Percentiles rank a stretch among this genome's conserved stretches.
These are phyloP conservation scores for Lentinula detonsa DNA, from an alignment of 768 basidiomycete species.

Conservation along the genomic window DNA sequence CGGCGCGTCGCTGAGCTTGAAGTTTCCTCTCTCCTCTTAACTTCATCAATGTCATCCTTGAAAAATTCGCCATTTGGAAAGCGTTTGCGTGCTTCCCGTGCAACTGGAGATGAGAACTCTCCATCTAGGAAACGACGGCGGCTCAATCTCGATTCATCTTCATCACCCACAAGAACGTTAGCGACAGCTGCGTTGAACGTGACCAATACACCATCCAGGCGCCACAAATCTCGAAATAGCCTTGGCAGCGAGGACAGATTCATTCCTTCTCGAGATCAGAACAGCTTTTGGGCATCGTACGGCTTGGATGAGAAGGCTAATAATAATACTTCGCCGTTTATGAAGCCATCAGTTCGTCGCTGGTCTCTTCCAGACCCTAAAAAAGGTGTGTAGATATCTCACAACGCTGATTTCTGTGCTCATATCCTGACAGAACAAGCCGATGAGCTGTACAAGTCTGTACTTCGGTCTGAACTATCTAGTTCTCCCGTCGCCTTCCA, in stretches of 20 bases:
- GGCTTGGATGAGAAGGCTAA: slow-evolving; percentile 51
- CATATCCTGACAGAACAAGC: slow-evolving; percentile 36
- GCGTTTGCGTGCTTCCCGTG: slow-evolving; percentile 64
- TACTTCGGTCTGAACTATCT: slow-evolving; percentile 44
- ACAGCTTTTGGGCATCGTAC: slow-evolving; percentile 58
- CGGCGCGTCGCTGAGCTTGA: not conserved
- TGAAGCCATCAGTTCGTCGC: slow-evolving; percentile 23
- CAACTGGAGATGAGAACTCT: slow-evolving; percentile 52
- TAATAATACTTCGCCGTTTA: slow-evolving; percentile 39
- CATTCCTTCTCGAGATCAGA: slow-evolving; percentile 53
- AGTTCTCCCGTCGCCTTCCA: slow-evolving; percentile 36
- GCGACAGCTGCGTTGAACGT: slow-evolving; percentile 38
- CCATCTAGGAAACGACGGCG: slow-evolving; percentile 46
- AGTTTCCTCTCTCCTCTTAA: too few species aligned
- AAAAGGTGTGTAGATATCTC: not conserved
- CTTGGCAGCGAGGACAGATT: slow-evolving; percentile 56
- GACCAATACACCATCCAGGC: slow-evolving; percentile 11
- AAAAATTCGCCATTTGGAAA: slow-evolving; percentile 85
- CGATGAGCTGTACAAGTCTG: slow-evolving; percentile 44
- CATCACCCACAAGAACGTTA: slow-evolving; percentile 36
- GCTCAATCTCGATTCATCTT: slow-evolving; percentile 29
- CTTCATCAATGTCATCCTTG: slow-evolving; percentile 55
- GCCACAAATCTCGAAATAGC: slow-evolving; percentile 17
- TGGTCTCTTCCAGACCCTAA: not conserved
- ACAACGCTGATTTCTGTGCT: slow-evolving; percentile 13